Evolutionary conservation across 139 green algal genomes (phyloP).

Genomic region (Closterium sp.): DNA sequence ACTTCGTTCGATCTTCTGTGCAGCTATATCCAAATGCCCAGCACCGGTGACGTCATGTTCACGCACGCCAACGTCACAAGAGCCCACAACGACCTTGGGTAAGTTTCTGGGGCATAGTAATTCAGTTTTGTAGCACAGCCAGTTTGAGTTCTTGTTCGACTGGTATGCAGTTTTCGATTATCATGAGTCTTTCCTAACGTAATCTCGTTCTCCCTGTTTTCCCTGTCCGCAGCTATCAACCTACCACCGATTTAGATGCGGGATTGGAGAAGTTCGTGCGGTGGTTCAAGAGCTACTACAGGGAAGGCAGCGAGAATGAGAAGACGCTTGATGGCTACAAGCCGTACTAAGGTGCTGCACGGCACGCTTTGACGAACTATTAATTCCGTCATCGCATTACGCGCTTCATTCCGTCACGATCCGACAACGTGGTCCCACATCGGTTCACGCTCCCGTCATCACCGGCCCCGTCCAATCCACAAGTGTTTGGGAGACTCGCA

Average conservation of each 20-base stretch:
- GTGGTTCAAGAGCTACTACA: conserved; percentile 64
- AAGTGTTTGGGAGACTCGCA: background rate
- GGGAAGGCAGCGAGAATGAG: conserved; percentile 13
- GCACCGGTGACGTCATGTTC: conserved; percentile 71
- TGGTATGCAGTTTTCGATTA: background rate
- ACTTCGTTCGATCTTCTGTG: background rate
- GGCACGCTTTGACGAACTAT: background rate
- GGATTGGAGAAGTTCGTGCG: conserved; percentile 67
- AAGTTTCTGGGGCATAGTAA: conserved; percentile 6
- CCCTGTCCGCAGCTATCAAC: conserved; percentile 33
- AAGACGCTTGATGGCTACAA: conserved; percentile 29
- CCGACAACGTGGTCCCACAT: background rate
- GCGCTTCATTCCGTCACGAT: background rate
- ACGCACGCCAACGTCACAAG: conserved; percentile 74
- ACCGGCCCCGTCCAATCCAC: background rate
- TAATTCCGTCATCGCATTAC: background rate
- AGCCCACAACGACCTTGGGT: conserved; percentile 60
- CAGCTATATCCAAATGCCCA: conserved; percentile 63
- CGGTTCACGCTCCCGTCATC: background rate
- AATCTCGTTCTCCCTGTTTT: conserved; percentile 1
- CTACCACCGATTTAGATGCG: conserved; percentile 53
- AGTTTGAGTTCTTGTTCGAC: background rate
- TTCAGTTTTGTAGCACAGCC: background rate
- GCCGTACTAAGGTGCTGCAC: background rate
- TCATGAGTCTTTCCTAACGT: background rate